Evolutionary conservation across 345 rosid genomes (phyloP), one percentile per base, ranked within the genome.

Genomic region (Carallia brachiata): DNA sequence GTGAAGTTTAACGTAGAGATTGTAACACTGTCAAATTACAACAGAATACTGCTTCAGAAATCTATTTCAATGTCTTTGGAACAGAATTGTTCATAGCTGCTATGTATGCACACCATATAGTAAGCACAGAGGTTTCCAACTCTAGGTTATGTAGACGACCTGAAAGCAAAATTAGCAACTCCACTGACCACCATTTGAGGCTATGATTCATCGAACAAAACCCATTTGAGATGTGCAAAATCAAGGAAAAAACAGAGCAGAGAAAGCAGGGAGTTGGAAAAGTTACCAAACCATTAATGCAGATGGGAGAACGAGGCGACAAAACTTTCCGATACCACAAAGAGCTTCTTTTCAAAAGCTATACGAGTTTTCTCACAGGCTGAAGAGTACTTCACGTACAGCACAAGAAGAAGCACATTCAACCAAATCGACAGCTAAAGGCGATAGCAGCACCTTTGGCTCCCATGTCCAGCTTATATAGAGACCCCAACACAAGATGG

Each of bases 151-250:
- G 82, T 53, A 84, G 70, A 15, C 87, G 71, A 39, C 90, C 91
- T 1, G 86, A 87, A 15, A 81, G 77, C 73, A 89, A 62, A 32
- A 58, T 34, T 53, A 87, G 77, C 53, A 89, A 62, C 83, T 89
- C 92, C 67, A 82, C 73, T 7, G 88, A 78, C 83, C 91, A 89
- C 95, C 95, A 87, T 72, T 87, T 87, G 5, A 87, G 80, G 79
- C 91, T 89, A 52, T 53, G 37, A 31, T 28, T 5, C 34, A 32
- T 32, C 2, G 34, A 32, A 32, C 34, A 32, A 32, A 23, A 32
- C 34, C 34, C 34, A 32, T 32, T 32, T 32, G 34, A 32, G 34
- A 32, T 1, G 34, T 32, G 34, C 34, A 32, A 4, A 32, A 32
- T 32, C 2, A 32, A 32, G 34, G 34, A 32, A 32, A 32, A 32